Base-by-base conservation (phyloP, 2,329 filamentous ascomycete species). In the Colletotrichum orbiculare region DNA sequence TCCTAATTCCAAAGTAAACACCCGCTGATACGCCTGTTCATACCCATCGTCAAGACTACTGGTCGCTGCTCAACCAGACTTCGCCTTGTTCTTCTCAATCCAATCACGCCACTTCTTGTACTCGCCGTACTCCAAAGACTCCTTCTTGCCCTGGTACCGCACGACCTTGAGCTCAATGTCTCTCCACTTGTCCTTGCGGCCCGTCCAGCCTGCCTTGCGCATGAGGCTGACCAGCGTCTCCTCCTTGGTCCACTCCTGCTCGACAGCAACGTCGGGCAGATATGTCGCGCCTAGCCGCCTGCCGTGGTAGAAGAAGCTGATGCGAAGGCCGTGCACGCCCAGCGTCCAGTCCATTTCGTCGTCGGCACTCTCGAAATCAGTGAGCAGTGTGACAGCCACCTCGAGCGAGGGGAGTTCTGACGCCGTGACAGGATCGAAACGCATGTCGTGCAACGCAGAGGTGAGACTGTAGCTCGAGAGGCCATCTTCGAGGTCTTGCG, bases 161-260 rank as follows among this genome's bases (percentile, higher is more conserved):
- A 94, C 89, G 2, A 96, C 88, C 71, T 89, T 89, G 75, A 97
- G 82, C 54, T 92, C 88, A 17, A 97, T 88, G 65, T 93, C 89
- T 69, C 85, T 85, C 95, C 94, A 98, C 45, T 87, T 85, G 1
- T 91, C 91, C 67, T 85, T 87, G 85, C 89, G 93, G 1, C 93
- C 94, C 63, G 85, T 85, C 94, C 94, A 99, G 1, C 96, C 96
- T 0, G 94, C 94, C 83, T 99, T 99, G 65, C 93, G 86, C 90
- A 97, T 96, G 74, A 98, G 80, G 77, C 92, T 96, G 58, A 94
- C 85, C 3, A 99, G 78, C 0, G 95, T 92, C 83, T 98, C 93
- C 75, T 98, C 94, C 78, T 96, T 94, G 10, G 87, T 92, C 96
- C 96, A 99, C 13, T 93, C 94, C 76, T 98, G 96, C 82, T 99